Conservation (phyloP, 2,329 filamentous ascomycete species). For the Colletotrichum salicis region DNA sequence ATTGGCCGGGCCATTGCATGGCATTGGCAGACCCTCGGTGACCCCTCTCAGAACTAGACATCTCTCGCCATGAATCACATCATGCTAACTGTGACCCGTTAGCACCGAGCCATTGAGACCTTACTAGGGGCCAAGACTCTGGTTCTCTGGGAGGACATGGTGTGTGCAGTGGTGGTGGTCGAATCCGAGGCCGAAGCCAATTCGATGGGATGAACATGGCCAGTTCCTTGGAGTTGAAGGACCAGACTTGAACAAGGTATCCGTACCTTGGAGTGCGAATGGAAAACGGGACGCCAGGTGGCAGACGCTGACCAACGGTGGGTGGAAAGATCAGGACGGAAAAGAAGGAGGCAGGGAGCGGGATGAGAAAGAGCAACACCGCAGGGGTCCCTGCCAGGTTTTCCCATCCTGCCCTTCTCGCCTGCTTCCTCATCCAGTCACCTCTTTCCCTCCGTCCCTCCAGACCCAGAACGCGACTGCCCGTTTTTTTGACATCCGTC, state of each 20-base stretch:
- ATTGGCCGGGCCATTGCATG: slow-evolving; percentile 26
- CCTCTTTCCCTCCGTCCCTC: background rate
- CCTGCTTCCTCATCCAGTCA: background rate
- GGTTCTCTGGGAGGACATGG: background rate
- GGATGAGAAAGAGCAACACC: background rate
- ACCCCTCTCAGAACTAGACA: background rate
- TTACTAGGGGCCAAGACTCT: background rate
- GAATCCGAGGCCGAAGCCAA: background rate
- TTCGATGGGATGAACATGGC: slow-evolving; percentile 1
- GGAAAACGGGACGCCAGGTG: too few relatives aligned
- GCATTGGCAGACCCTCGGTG: background rate
- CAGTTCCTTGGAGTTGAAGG: background rate
- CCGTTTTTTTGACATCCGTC: background rate
- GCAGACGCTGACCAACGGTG: background rate
- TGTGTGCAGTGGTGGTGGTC: background rate
- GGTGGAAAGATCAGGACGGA: background rate
- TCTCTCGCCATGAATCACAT: slow-evolving; percentile 13
- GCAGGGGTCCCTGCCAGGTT: slow-evolving; percentile 20
- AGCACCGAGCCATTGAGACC: background rate
- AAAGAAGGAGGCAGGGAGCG: slow-evolving; percentile 28
- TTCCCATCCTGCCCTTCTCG: background rate
- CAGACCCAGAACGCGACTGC: background rate
- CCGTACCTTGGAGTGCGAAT: too few relatives aligned
- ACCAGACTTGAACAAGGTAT: background rate
- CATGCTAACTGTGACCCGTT: background rate